Base-by-base conservation (phyloP, 257 asterid genomes). In the Scutellaria galericulata region DNA sequence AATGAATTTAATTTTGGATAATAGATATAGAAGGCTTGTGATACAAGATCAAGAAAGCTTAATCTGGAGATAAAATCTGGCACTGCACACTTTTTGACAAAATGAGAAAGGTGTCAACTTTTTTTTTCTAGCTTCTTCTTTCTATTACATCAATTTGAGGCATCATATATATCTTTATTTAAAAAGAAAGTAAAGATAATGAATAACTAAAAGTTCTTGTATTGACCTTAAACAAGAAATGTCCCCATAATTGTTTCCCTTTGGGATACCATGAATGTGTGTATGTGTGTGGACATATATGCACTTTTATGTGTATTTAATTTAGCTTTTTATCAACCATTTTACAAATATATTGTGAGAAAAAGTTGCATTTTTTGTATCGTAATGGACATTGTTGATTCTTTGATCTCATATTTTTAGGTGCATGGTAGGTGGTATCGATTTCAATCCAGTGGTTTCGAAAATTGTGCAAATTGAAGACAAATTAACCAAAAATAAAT, bases 1-100 rank as follows among this genome's bases (percentile, higher is more conserved):
- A 31, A 31, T 31, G 2, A 31, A 27, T 39, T 47, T 22, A 24
- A 24, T 55, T 61, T 51, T 13, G 45, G 52, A 41, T 41, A 35
- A 58, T 54, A 52, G 60, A 18, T 9, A 39, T 42, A 18, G 37
- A 62, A 39, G 20, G 51, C 77, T 73, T 73, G 82, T 46, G 55
- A 39, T 31, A 31, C 58, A 79, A 79, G 80, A 66, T 53, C 6
- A 66, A 42, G 44, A 54, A 59, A 66, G 72, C 72, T 46, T 27
- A 6, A 31, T 31, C 39, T 20, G 50, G 20, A 52, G 61, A 78
- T 67, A 31, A 69, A 61, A 57, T 59, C 22, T 9, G 39, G 12
- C 13, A 70, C 78, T 77, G 73, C 73, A 54, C 66, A 70, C 85
- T 31, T 81, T 81, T 81, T 81, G 82, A 81, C 85, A 77, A 77